phyloP scores from a whole-genome alignment of 805 yeast genomes.

The Pichia eremophila region DNA sequence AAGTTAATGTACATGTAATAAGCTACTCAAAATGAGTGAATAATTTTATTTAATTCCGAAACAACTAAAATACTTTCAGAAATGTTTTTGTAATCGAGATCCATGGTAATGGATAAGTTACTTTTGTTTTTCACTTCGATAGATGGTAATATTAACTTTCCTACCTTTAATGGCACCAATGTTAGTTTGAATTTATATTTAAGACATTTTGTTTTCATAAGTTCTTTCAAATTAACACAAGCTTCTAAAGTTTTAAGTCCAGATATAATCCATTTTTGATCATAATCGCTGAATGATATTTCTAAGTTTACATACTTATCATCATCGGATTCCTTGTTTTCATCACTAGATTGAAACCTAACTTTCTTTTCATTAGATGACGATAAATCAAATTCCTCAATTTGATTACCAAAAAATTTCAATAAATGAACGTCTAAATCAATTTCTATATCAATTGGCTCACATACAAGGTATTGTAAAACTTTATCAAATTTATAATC shows the following conservation, averaged over 20 bases:
- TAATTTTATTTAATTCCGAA: constrained; percentile 55
- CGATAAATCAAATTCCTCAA: constrained; percentile 1
- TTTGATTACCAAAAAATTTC: constrained; percentile 4
- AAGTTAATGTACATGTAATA: not conserved
- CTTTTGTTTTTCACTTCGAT: constrained; percentile 34
- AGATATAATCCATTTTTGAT: constrained; percentile 65
- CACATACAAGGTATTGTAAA: constrained; percentile 50
- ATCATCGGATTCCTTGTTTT: constrained; percentile 3
- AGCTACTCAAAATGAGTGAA: constrained; percentile 41
- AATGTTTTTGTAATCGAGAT: constrained; percentile 58
- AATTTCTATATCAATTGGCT: constrained; percentile 42
- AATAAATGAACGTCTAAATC: constrained; percentile 24
- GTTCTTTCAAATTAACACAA: constrained; percentile 16
- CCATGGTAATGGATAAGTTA: constrained; percentile 36
- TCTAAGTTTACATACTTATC: constrained; percentile 13
- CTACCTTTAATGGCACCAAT: constrained; percentile 68
- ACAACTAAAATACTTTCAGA: constrained; percentile 62
- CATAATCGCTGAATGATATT: constrained; percentile 28
- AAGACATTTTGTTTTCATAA: constrained; percentile 5
- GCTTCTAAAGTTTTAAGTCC: constrained; percentile 53
- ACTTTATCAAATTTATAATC: constrained; percentile 34
- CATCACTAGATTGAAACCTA: constrained; percentile 12
- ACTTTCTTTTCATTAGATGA: constrained; percentile 21
- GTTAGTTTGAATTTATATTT: constrained; percentile 30
- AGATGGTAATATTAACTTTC: constrained; percentile 61